Evolutionary conservation across 169 alveolate genomes (phyloP), one percentile per base, ranked within the genome.

Genomic region (Eimeria falciformis): DNA sequence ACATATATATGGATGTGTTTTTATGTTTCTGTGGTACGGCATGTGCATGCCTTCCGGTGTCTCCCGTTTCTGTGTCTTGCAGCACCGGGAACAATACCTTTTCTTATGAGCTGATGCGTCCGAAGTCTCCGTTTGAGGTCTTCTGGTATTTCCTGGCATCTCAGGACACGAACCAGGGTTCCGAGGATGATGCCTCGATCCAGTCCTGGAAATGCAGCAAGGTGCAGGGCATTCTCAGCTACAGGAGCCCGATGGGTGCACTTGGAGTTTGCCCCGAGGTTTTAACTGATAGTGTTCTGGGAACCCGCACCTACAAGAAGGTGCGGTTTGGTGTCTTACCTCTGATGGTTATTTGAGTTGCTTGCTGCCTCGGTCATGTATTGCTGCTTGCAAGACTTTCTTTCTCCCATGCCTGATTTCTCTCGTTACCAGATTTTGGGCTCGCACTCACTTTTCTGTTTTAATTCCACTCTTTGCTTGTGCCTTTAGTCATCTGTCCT

Each of bases 71-170:
- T n/a, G n/a, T n/a, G n/a, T n/a, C n/a, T n/a, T n/a, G n/a, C n/a
- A n/a, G n/a, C n/a, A n/a, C n/a, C n/a, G n/a, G n/a, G n/a, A n/a
- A n/a, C n/a, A n/a, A n/a, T n/a, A n/a, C n/a, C n/a, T n/a, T n/a
- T n/a, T n/a, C n/a, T n/a, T n/a, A n/a, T 62, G 91, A 84, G 3
- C 18, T 85, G 85, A 37, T 68, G 62, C 92, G 92, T 1, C 92
- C 92, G 18, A 43, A 37, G 50, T 68, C 92, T 3, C 92, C 92
- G 11, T 85, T 85, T 25, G 84, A 29, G 2, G 92, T 85, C 69
- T 25, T 75, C 21, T 85, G 92, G 92, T 25, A 40, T 40, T 71
- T 71, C 56, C 29, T 71, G 33, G 50, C 18, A 5, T 33, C 83
- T 6, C 83, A 71, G 25, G 83, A 71, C 4, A 7, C 79, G 23